These are phyloP conservation scores for Penicillium samsonianum DNA, from an alignment of 495 filamentous ascomycete genomes.

Conservation along the genomic window DNA sequence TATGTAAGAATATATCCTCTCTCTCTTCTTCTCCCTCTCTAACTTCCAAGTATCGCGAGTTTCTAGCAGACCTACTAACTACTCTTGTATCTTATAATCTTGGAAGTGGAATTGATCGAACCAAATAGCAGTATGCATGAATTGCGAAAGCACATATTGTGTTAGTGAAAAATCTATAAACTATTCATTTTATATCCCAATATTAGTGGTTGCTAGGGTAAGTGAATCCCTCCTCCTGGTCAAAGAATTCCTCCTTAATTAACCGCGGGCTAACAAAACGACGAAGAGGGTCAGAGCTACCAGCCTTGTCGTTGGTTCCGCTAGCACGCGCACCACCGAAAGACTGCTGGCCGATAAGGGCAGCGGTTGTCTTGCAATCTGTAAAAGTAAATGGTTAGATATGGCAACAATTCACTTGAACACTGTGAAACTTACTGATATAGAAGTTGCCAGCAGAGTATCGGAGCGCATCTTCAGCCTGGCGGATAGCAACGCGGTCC, in stretches of 20 bases:
- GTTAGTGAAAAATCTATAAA: not conserved
- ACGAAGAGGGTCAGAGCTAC: conserved; percentile 62
- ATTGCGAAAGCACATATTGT: conserved; percentile 7
- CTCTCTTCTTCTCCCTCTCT: too few species aligned
- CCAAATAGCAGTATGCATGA: not conserved
- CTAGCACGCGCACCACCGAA: conserved; percentile 76
- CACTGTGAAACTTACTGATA: conserved; percentile 52
- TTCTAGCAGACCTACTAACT: too few species aligned
- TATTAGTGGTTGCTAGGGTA: conserved; percentile 68
- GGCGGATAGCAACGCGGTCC: conserved; percentile 64
- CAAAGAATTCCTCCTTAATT: conserved; percentile 79
- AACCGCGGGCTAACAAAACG: conserved; percentile 72
- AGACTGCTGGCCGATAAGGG: conserved; percentile 79
- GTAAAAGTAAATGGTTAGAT: conserved; percentile 2
- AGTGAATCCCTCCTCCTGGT: conserved; percentile 54
- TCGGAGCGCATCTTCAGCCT: conserved; percentile 71
- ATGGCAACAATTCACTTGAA: not conserved
- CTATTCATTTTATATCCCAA: not conserved
- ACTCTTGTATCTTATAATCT: too few species aligned
- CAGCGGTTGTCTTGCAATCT: conserved; percentile 80
- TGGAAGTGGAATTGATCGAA: not conserved
- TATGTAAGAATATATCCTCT: too few species aligned
- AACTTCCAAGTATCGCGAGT: too few species aligned
- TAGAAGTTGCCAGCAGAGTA: conserved; percentile 87
- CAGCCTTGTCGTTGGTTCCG: conserved; percentile 84